Evolutionary conservation across 2,329 filamentous ascomycete genomes (phyloP), one percentile per base, ranked within the genome.

Genomic region (Venturia asperata): DNA sequence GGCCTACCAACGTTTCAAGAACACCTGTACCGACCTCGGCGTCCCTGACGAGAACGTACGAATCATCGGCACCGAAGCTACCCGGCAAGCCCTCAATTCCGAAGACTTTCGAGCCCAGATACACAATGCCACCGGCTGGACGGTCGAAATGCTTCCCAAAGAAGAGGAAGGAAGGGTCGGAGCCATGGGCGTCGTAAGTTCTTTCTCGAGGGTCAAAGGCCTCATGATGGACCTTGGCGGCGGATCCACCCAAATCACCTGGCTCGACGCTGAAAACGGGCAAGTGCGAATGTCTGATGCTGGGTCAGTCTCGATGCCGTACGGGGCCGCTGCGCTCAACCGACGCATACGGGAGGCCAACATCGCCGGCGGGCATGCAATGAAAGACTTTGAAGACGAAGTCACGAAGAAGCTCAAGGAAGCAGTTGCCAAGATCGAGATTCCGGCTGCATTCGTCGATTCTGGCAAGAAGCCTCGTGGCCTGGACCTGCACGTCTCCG

Each of bases 191-290:
- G 89, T 92, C 7, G 87, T 91, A 30, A 92, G 89, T 70, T 87
- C 86, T 30, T 86, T 93, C 68, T 80, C 81, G 11, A 74, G 82
- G 9, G 85, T 93, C n/a, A 82, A 85, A 65, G 92, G 91, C 0
- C 75, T 96, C 41, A 90, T 95, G 68, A 90, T 96, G 79, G 92
- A 96, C 76, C 82, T 96, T 1, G 92, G 92, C 43, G 91, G 91
- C 49, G 87, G 87, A 3, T 87, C 84, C 70, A 87, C 85, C 34
- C 87, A 90, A 72, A 80, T 90, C 68, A 88, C 85, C 17, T 89
- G 87, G 86, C 81, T 90, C 71, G 74, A 81, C 55, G 80, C 80
- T 11, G 73, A 77, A 19, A 72, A 79, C 7, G 84, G 84, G 0
- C 71, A 76, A 1, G 78, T 87, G 17, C 70, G 75, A 24, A 82